Evolutionary conservation across 306 rosid genomes (phyloP), one percentile per base, ranked within the genome.

Genomic region (Astragalus membranaceus): DNA sequence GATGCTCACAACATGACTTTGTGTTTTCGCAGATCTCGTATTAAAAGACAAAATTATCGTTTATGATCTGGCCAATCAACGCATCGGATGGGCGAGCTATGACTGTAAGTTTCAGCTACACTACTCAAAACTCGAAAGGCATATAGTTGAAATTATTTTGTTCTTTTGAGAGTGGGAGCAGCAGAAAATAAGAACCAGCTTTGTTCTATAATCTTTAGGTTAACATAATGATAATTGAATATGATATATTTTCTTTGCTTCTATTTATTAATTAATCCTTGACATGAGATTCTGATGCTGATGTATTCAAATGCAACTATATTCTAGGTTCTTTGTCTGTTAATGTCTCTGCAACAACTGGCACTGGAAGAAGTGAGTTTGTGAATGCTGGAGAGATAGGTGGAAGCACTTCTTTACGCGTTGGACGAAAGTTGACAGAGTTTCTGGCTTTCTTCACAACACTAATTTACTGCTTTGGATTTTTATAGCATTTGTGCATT

Each of bases 11-110:
- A n/a, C 65, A 37, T 69, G 3, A 32, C 49, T 15, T 52, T 44
- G 54, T 68, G 61, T 60, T 75, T 72, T 67, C 69, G 75, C 91
- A 95, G 99, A 95, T 78, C 97, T 95, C 9, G 95, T 95, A 49
- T 80, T 95, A 7, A 95, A 91, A 77, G 99, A 95, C 85, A 89
- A 85, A 80, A 89, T 91, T 47, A 35, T 95, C 52, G 95, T 95
- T 71, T 95, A 95, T 64, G 99, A 95, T 87, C 74, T 95, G 74
- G 95, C 82, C 42, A 79, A 87, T 75, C 92, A 81, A 83, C 92
- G 91, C 64, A 86, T 95, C 49, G 99, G 99, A 75, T 95, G 99
- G 99, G 84, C 89, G 39, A 82, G 85, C 88, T 95, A 87, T 66
- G 92, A 95, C 86, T 95, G 99, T 95, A 84, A 95, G 99, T 87